Conservation (phyloP, 2,329 filamentous ascomycete species). For the Taxawa tesnikishii region DNA sequence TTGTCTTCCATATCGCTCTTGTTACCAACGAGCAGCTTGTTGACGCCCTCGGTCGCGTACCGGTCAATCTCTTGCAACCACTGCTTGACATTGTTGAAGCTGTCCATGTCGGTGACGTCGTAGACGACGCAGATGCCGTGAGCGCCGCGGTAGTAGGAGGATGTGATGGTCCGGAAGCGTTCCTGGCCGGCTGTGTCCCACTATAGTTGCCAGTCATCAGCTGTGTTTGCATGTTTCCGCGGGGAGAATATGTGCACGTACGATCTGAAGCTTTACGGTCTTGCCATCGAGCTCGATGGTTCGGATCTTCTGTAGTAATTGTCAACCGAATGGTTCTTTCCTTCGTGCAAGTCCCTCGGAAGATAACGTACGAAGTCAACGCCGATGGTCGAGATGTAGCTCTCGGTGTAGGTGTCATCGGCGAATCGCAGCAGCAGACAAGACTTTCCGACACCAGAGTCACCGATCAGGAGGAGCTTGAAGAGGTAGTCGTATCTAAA, state of each 20-base stretch:
- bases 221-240: not conserved
- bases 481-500: slow-evolving; percentile 99
- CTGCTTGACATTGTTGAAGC: slow-evolving; percentile 99
- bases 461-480: slow-evolving; percentile 99
- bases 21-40: slow-evolving; percentile 98
- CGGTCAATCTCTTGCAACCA: slow-evolving; percentile 99
- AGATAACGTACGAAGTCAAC: slow-evolving; percentile 79
- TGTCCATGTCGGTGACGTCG: slow-evolving; percentile 99
- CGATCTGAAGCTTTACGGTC: slow-evolving; percentile 99
- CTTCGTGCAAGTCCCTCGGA: not conserved
- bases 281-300: slow-evolving; percentile 99
- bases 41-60: slow-evolving; percentile 97
- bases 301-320: slow-evolving; percentile 73
- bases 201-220: slow-evolving; percentile 36
- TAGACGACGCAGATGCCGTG: slow-evolving; percentile 99
- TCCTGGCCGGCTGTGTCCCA: slow-evolving; percentile 99
- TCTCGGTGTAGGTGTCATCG: slow-evolving; percentile 98
- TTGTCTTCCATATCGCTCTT: slow-evolving; percentile 99
- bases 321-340: slow-evolving; percentile 17
- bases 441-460: slow-evolving; percentile 99
- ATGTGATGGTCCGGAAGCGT: slow-evolving; percentile 98
- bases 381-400: slow-evolving; percentile 98
- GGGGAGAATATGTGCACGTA: slow-evolving; percentile 36
- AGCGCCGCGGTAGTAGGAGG: slow-evolving; percentile 97
- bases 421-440: slow-evolving; percentile 96